Base-by-base conservation (phyloP, 768 basidiomycete genomes). In the Suillus decipiens region DNA sequence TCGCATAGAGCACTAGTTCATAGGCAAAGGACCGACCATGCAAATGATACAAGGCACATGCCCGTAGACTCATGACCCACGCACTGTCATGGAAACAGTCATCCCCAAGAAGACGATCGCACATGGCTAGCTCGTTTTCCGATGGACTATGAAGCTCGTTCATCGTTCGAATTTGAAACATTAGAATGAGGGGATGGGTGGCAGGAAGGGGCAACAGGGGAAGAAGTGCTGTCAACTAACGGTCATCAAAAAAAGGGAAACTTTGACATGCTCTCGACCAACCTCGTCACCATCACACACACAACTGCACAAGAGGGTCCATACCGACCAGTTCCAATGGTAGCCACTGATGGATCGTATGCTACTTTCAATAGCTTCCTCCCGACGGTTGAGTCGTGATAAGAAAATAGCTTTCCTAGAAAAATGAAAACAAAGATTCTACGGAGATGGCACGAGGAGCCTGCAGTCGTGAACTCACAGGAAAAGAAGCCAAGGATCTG, bases 291-390 rank as follows among this genome's bases (percentile, higher is more conserved):
- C 87, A 65, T 95, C 93, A 15, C 86, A 84, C 37, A 95, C 82
- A 71, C 92, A 91, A 60, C 86, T 86, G 3, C 84, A 84, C n/a
- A 99, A 80, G 48, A 94, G 82, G 9, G 84, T 78, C 95, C 95
- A 99, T n/a, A 87, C 80, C 33, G 92, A 90, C 95, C 96, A 99
- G 72, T 98, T 98, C 88, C 93, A 98, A 14, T 92, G 89, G 70
- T 89, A 93, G 6, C 82, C 82, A 42, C 83, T 81, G 48, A 96
- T 88, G 14, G 94, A 95, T 39, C 86, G 76, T 19, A 97, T 79
- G 15, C 86, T 84, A 67, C 81, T 83, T 72, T 96, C 94, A 14
- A 96, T 90, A 1, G 96, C 94, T 71, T 94, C 91, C 64, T 93
- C 88, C 31, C 94, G 84, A 64, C 91, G 83, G 54, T 86, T 86